These are phyloP conservation scores for Leishmania mexicana DNA, from an alignment of 208 protist species.

Conservation along the genomic window DNA sequence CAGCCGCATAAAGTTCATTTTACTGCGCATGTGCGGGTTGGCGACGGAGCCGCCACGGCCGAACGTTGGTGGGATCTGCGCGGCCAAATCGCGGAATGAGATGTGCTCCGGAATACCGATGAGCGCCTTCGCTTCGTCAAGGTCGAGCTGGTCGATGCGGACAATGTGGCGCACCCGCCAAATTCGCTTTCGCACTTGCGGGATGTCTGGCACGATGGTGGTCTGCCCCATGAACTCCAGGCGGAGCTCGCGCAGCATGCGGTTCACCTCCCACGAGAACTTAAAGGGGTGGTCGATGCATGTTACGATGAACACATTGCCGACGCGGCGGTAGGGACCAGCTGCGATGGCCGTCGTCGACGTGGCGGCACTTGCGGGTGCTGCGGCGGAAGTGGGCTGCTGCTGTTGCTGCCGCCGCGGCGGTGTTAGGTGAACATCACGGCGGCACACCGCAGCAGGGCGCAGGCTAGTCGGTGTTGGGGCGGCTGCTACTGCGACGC, in stretches of 20 bases:
- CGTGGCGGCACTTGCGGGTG: background rate
- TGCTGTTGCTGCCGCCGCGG: background rate
- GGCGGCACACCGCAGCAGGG: background rate
- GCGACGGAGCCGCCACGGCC: constrained; percentile 44
- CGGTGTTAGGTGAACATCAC: background rate
- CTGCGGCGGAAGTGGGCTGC: background rate
- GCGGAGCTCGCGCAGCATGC: constrained; percentile 76
- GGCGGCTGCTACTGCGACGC: background rate
- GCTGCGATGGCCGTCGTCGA: constrained; percentile 41
- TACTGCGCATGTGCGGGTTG: constrained; percentile 66
- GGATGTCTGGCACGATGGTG: constrained; percentile 80
- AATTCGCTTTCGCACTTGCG: constrained; percentile 66
- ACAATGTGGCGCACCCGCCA: constrained; percentile 83
- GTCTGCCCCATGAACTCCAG: constrained; percentile 88
- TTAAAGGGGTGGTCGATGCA: constrained; percentile 88
- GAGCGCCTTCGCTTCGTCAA: constrained; percentile 83
- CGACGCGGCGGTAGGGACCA: constrained; percentile 75
- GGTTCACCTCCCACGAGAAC: constrained; percentile 85
- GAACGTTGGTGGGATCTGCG: constrained; percentile 66
- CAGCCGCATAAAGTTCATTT: constrained; percentile 81
- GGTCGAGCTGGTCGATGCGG: constrained; percentile 70
- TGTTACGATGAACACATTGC: constrained; percentile 84
- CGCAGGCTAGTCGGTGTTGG: background rate
- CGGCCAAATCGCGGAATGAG: constrained; percentile 63
- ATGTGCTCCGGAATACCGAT: constrained; percentile 84